A percentile compares a stretch with the other conserved stretches of the same genome.
These are phyloP conservation scores for Pseudogymnoascus sp. DNA, from an alignment of 2,329 filamentous ascomycete species.

Conservation along the genomic window DNA sequence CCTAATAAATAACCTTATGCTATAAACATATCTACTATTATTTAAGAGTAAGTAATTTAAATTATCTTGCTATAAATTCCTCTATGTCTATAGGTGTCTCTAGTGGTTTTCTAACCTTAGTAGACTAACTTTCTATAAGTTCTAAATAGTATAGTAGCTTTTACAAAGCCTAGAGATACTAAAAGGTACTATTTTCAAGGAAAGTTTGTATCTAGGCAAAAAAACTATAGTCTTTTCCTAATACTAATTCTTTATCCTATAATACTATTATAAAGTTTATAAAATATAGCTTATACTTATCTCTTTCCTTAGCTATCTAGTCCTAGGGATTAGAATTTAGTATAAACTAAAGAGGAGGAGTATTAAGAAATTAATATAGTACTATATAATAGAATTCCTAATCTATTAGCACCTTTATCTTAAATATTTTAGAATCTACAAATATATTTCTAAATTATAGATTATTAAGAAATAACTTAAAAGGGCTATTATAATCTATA, in stretches of 20 bases:
- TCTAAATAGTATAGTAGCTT: neutral
- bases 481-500: neutral
- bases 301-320: neutral
- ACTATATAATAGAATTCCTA: neutral
- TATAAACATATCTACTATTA: neutral
- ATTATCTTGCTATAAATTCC: too few relatives aligned
- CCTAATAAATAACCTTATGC: neutral
- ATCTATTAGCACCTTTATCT: neutral
- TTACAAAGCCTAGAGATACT: neutral
- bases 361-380: neutral
- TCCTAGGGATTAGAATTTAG: neutral
- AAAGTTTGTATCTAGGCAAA: neutral
- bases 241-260: neutral
- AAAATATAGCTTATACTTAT: neutral
- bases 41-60: neutral
- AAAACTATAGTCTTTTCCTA: neutral
- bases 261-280: neutral
- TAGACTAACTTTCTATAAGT: neutral
- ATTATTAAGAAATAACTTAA: neutral
- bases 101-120: neutral
- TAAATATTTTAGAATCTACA: neutral
- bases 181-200: neutral
- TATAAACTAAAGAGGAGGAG: neutral
- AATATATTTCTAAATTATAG: neutral
- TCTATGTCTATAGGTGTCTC: neutral